Evolutionary conservation across 768 basidiomycete genomes (phyloP), one percentile per base, ranked within the genome.

Genomic region (Galerina sulciceps): DNA sequence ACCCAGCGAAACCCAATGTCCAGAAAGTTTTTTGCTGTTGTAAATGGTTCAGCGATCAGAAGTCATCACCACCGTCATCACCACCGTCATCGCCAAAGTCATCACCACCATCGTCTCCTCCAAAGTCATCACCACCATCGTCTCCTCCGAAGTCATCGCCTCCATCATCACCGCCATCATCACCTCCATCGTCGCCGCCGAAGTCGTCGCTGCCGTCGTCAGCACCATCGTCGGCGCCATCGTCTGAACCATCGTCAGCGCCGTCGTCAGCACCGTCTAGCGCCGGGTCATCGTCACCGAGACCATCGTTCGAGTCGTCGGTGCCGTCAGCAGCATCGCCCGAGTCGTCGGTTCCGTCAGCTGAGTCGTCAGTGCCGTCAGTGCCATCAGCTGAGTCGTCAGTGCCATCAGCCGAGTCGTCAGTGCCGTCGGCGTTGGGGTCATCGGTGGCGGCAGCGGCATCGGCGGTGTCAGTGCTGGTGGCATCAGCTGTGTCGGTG

Each of bases 401-500:
- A 8, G 61, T 42, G 35, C 42, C 37, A 22, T 55, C 57, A 23
- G 23, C 36, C 43, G 18, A 13, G 17, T 51, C 35, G 43, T 58
- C 46, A 11, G 46, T 53, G 35, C 36, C 22, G 34, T 62, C 57
- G n/a, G n/a, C n/a, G n/a, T 60, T 61, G 1, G 58, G 58, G 44
- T 20, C 44, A 38, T 62, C 61, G 8, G 59, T 41, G 3, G 63
- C 34, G 34, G 60, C 60, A 35, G 62, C 55, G 35, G 26, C 43
- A 42, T 55, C 52, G 10, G 61, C 49, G 40, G 38, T 5, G 26
- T 31, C 52, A 23, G 55, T 58, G 18, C 46, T 56, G 14, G 65
- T 36, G 4, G 58, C 58, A 52, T 61, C 65, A 6, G 65, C 61
- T n/a, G 61, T 46, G 50, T 61, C 63, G 3, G 66, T 65, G 37